Evolutionary conservation across 179 eudicot genomes (phyloP), one percentile per base, ranked within the genome.

Genomic region (Gypsophila paniculata): DNA sequence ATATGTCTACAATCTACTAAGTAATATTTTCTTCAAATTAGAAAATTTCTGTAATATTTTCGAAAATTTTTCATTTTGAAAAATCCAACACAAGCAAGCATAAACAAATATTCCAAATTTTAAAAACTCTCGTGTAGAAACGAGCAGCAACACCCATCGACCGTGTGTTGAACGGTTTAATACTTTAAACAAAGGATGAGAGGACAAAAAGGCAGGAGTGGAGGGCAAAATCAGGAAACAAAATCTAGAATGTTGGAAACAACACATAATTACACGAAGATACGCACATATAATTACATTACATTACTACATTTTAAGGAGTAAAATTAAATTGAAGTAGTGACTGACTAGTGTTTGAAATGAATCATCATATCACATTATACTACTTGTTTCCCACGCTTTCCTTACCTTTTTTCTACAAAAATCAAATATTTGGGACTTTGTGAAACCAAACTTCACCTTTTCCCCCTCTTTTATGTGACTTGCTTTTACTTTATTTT

Each of bases 321-420:
- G 34, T 29, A 29, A 29, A 29, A 29, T 29, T 1, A 29, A 29
- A 29, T 29, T 29, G n/a, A 29, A 29, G 34, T 29, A 29, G 34
- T 29, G 34, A 29, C 34, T 29, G 34, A 29, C 34, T 29, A 29
- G 34, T 29, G 34, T 29, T 29, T 29, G 34, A 29, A 29, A 29
- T 29, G 34, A 29, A 22, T 1, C 23, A 59, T 59, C 15, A 59
- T 59, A 8, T 25, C 36, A 59, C 63, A 59, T 59, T 13, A 59
- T 59, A 59, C 63, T 23, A 11, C 21, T 32, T 61, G 65, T 61
- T 61, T 61, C 44, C 44, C 65, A 61, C 65, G 65, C 65, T 61
- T 29, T 29, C 4, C 18, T 61, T 19, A 3, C 6, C 57, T 17
- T n/a, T 15, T 52, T 52, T 52, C 21, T 15, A 3, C 17, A 14